Base-by-base conservation (phyloP, 148 eudicot genomes). In the Chenopodium album region DNA sequence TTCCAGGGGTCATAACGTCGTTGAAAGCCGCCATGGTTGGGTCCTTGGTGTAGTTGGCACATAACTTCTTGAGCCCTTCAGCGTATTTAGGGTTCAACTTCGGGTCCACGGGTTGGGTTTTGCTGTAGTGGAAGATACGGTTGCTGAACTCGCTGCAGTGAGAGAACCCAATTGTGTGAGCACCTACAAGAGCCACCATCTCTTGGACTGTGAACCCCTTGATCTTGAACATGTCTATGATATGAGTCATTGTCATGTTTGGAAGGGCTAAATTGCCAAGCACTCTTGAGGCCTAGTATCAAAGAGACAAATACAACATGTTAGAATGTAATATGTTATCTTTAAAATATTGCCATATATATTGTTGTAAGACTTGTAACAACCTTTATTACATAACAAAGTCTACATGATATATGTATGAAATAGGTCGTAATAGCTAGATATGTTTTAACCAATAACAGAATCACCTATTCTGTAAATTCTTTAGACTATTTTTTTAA, bases 111-210 rank as follows among this genome's bases (percentile, higher is more conserved):
- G 86, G 74, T 8, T 90, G 71, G 1, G 67, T 74, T n/a, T 77
- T 80, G 81, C 89, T 88, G 87, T 72, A 89, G 11, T 87, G 71
- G 88, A 85, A 90, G 85, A 92, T 87, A 17, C 98, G 76, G n/a
- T 85, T 47, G 79, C 92, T 87, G 82, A 94, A 94, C 73, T 94
- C 89, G 11, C 73, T 60, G 87, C 93, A 94, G 75, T 92, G 96
- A 0, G 97, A 91, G 88, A 94, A 91, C 2, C 96, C 98, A 29
- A 92, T 85, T n/a, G 94, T 94, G 83, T 94, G 96, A 14, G 96
- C 93, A 0, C 98, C 96, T 10, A 87, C 70, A 34, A 92, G 75
- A 4, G 93, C 91, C 7, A 94, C 98, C 87, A 93, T 86, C 12
- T 93, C 98, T 28, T 89, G 90, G 1, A 90, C n/a, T 9, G 76